Evolutionary conservation across 2,329 filamentous ascomycete species (phyloP), one percentile per base, ranked within the genome.

Genomic region (Macroventuria anomochaeta): DNA sequence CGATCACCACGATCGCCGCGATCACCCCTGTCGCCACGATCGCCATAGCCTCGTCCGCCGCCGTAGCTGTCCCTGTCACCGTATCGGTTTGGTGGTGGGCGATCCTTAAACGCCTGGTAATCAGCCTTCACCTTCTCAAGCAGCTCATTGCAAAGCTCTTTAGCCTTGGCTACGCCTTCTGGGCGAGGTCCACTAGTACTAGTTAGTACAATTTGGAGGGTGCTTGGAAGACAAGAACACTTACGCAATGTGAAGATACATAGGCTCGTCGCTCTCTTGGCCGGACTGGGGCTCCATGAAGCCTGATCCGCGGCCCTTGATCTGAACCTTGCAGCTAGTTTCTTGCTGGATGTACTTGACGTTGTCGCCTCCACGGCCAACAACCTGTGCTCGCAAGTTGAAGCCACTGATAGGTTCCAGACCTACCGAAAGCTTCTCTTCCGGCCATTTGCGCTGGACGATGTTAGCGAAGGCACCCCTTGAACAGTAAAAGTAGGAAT

Each of bases 281-380:
- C 90, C 90, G n/a, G 92, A 96, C 26, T 88, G 86, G 39, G 88
- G 86, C 74, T 99, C 95, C 69, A 96, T 87, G 72, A 96, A 99
- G 12, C 95, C 95, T 46, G 93, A 97, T 32, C 93, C 93, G 59
- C 90, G 91, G 15, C 95, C 95, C 75, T 99, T 99, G 79, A 99
- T 99, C 75, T 99, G 95, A 21, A 99, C 95, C 65, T 93, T 90
- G 74, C 95, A 97, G 58, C 90, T 85, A 12, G 95, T 97, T 76
- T 96, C 92, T 71, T 93, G 88, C 76, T 97, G 95, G 62, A 99
- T 97, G 71, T 97, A 93, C 77, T 99, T 99, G 57, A 99, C 95
- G 71, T 97, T 97, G 36, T 91, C 89, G 55, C 95, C 95, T 26
- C 92, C 92, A 65, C 93, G 90, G 42, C 95, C 95, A 48, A 99